These are phyloP conservation scores for Phytophthora vignae DNA, from an alignment of 352 stramenopile species.

Conservation along the genomic window DNA sequence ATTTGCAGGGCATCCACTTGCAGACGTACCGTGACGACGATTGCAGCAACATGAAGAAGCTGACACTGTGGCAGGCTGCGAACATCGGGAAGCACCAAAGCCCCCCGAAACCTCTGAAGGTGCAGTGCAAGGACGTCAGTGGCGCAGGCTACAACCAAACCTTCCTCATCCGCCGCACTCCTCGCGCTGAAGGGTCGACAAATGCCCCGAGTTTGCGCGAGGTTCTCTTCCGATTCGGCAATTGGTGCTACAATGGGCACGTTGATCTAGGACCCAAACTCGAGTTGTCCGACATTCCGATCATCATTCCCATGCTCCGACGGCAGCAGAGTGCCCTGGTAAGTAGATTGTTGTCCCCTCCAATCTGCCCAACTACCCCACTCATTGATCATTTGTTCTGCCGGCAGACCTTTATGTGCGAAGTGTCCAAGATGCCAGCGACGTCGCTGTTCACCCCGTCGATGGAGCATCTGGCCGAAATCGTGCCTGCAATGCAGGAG, in stretches of 20 bases:
- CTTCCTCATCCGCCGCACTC: slow-evolving; percentile 83
- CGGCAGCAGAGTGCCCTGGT: slow-evolving; percentile 93
- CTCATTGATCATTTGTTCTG: neutral
- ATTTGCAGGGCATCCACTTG: slow-evolving; percentile 92
- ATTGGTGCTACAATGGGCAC: slow-evolving; percentile 95
- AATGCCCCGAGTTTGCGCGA: slow-evolving; percentile 75
- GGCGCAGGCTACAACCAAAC: slow-evolving; percentile 86
- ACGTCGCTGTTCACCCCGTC: slow-evolving; percentile 89
- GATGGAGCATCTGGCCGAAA: slow-evolving; percentile 87
- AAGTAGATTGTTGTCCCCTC: neutral
- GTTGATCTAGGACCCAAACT: slow-evolving; percentile 93
- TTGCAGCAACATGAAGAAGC: slow-evolving; percentile 91
- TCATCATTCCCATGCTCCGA: slow-evolving; percentile 94
- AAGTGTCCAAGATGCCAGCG: slow-evolving; percentile 91
- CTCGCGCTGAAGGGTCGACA: slow-evolving; percentile 40
- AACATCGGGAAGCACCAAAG: slow-evolving; percentile 63
- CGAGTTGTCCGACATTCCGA: slow-evolving; percentile 90
- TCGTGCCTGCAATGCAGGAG: slow-evolving; percentile 88
- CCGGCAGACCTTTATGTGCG: slow-evolving; percentile 90
- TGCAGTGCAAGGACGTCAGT: slow-evolving; percentile 87
- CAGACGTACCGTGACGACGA: slow-evolving; percentile 82
- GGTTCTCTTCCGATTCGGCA: slow-evolving; percentile 95
- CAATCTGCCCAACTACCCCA: too few relatives aligned
- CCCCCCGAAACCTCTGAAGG: slow-evolving; percentile 78
- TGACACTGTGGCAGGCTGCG: slow-evolving; percentile 92